Evolutionary conservation across 1,284 basidiomycete genomes (phyloP), one percentile per base, ranked within the genome.

Genomic region (Fomitopsis palustris): DNA sequence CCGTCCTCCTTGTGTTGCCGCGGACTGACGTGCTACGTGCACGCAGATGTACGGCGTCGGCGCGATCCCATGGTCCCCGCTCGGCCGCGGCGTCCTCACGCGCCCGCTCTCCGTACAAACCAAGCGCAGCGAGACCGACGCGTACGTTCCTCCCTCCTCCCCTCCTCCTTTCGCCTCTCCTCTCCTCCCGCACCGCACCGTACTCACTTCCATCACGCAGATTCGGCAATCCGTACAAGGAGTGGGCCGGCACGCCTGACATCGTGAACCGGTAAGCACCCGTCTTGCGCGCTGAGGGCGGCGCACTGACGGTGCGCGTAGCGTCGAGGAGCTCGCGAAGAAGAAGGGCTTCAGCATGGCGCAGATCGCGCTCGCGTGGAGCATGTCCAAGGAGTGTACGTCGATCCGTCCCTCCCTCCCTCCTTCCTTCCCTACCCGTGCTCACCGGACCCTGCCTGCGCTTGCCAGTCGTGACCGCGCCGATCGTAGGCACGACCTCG

Each of bases 401-500:
- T 53, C 7, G 14, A n/a, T 9, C 39, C 17, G 21, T 27, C 16
- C 29, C 69, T 60, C 62, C 62, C 35, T 9, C 2, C 16, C 35
- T 37, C 35, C 2, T 37, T 2, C n/a, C n/a, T n/a, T 14, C 12
- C 2, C 35, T 9, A 9, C 0, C 12, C 35, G 12, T 9, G 35
- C 1, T 6, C 35, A 37, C 35, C 35, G 35, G n/a, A 3, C 9
- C 1, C 68, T 73, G 73, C 8, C 4, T 37, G 35, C 12, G n/a
- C n/a, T n/a, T n/a, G n/a, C 27, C 2, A 54, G 33, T n/a, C 10
- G 78, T 84, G 12, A 74, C 78, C 21, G 81, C 82, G 9, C 83
- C 82, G 2, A 82, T 85, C 63, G 75, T 84, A 16, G 83, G 83
- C 1, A 78, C 78, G 8, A 84, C 79, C 7, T 79, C 72, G 51